Conservation (phyloP, 164 flowering plant genomes). For the Santalum album region DNA sequence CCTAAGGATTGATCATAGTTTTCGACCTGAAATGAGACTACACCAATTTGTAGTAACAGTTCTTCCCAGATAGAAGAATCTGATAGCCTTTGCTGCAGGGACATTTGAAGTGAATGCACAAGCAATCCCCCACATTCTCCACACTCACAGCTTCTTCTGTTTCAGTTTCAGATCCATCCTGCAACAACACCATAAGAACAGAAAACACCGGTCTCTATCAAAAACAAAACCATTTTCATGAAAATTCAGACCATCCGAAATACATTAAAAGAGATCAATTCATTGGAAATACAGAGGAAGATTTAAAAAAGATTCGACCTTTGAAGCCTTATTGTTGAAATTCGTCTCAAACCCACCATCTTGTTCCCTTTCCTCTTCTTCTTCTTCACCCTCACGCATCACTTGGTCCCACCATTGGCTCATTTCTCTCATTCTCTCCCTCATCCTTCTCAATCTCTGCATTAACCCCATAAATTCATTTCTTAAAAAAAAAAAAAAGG, state of each 20-base stretch:
- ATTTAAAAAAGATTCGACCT: neutral
- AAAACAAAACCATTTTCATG: neutral
- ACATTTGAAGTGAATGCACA: slow-evolving; percentile 23
- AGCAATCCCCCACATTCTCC: slow-evolving; percentile 18
- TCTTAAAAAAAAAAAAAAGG: neutral
- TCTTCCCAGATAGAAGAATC: slow-evolving; percentile 17
- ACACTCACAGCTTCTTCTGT: slow-evolving; percentile 21
- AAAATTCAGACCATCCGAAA: neutral
- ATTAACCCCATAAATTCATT: neutral
- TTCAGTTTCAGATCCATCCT: slow-evolving; percentile 3
- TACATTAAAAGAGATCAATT: neutral
- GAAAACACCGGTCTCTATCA: neutral
- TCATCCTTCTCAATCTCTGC: neutral
- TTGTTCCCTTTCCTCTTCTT: neutral
- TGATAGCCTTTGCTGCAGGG: slow-evolving; percentile 23
- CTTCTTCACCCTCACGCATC: neutral
- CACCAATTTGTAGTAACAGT: slow-evolving; percentile 25
- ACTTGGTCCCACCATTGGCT: neutral
- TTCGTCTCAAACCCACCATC: neutral
- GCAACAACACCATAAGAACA: neutral
- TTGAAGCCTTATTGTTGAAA: neutral
- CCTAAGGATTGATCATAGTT: too few species aligned
- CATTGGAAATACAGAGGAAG: neutral
- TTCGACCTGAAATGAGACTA: neutral
- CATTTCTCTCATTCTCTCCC: neutral